Conservation (phyloP, 73 alveolate genomes). For the Tetrahymena elliotti region DNA sequence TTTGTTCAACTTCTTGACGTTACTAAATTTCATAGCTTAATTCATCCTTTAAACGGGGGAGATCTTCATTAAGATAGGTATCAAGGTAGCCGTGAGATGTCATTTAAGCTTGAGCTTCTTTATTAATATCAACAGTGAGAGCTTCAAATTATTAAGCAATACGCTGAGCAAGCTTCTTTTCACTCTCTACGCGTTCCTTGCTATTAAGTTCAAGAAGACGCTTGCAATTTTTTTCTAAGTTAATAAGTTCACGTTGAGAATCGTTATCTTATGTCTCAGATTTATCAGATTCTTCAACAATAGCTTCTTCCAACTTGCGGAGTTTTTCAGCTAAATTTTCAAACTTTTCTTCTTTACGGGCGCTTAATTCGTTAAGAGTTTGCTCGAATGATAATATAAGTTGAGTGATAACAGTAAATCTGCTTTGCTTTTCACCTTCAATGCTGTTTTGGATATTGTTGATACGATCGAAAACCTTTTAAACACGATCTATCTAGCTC, state of each 20-base stretch:
- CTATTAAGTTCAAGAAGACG: conserved; percentile 19
- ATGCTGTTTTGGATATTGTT: neutral
- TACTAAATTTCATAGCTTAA: conserved; percentile 23
- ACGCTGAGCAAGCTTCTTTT: conserved; percentile 28
- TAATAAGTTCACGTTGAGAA: neutral
- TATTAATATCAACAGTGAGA: conserved; percentile 17
- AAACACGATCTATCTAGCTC: neutral
- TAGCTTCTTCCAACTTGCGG: neutral
- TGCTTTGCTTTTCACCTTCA: neutral
- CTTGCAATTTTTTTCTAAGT: conserved; percentile 39
- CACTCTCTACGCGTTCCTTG: conserved; percentile 34
- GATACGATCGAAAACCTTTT: neutral
- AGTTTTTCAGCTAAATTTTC: neutral
- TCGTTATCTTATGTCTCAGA: neutral
- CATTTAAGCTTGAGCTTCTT: conserved; percentile 28
- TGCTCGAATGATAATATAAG: neutral
- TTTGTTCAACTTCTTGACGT: conserved; percentile 36
- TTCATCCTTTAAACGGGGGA: conserved; percentile 30
- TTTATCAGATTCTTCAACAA: neutral
- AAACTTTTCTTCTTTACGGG: neutral
- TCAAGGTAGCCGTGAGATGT: conserved; percentile 26
- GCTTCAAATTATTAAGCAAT: conserved; percentile 29
- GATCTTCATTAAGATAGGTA: conserved; percentile 39
- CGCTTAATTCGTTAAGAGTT: neutral
- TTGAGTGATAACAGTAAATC: neutral